Evolutionary conservation across 2,329 filamentous ascomycete genomes (phyloP), one percentile per base, ranked within the genome.

Genomic region (Trichoderma afroharzianum): DNA sequence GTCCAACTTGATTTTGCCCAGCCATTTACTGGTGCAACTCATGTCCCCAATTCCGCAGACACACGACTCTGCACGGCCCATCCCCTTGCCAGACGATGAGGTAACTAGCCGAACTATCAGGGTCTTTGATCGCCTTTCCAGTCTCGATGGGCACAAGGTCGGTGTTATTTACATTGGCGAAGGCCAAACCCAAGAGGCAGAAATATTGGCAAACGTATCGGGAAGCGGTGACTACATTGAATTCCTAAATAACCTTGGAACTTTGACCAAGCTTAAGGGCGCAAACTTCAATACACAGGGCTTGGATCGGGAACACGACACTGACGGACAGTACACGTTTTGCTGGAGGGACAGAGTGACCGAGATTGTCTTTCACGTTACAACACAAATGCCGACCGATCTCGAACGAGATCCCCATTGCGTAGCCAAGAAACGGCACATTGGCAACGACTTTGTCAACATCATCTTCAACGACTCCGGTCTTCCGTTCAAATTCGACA

Each of bases 391-490:
- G 96, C 96, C 96, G 1, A 97, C 94, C 11, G 88, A 97, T 78
- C 84, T 91, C 15, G 90, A 94, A 68, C 87, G 89, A 33, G 94
- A 97, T 76, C 88, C 92, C 11, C 87, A 89, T 73, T 94, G 92
- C 78, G 90, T 91, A 73, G 87, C 90, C 80, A 99, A 99, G 84
- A 99, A 99, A 82, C 88, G 91, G 3, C 97, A 98, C 78, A 96
- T 98, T 73, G 96, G 96, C 71, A 99, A 99, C 78, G 96, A 98
- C 81, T 97, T 93, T 80, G 96, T 99, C 79, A 98, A 97, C 79
- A 97, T 99, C 76, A 92, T 99, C 71, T 99, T 97, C 86, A 99
- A 99, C 80, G 94, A 97, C 77, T 98, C 95, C 2, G 95, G 96
- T n/a, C 81, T 91, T 62, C 92, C 93, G 0, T 98, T 97, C 83